A percentile compares a stretch with the other conserved stretches of the same genome.
These are phyloP conservation scores for Daldinia sp. DNA, from an alignment of 2,329 filamentous ascomycete genomes.

Conservation along the genomic window DNA sequence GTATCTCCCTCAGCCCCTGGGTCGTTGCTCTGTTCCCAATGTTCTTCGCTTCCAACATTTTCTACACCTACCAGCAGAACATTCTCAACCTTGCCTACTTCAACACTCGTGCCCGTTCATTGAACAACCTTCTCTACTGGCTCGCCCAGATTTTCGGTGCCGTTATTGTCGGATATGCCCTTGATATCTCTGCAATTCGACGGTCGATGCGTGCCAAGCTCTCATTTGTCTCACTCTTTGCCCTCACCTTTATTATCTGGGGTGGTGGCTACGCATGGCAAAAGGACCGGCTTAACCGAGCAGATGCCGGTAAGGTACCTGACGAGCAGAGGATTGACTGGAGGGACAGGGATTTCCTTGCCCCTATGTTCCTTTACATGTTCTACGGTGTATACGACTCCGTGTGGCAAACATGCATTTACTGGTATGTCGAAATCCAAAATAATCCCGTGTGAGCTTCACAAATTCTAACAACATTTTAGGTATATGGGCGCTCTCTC, in stretches of 20 bases:
- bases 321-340: slow-evolving; percentile 62
- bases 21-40: slow-evolving; percentile 80
- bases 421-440: slow-evolving; percentile 80
- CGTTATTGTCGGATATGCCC: slow-evolving; percentile 71
- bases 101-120: slow-evolving; percentile 75
- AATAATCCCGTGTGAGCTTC: slow-evolving; percentile 67
- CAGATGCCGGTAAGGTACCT: slow-evolving; percentile 29
- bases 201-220: slow-evolving; percentile 73
- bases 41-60: slow-evolving; percentile 85
- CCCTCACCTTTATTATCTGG: slow-evolving; percentile 77
- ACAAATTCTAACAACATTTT: slow-evolving; percentile 49
- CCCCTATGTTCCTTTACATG: slow-evolving; percentile 80
- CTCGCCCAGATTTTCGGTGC: slow-evolving; percentile 78
- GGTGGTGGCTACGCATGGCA: slow-evolving; percentile 80
- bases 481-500: slow-evolving; percentile 93
- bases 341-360: slow-evolving; percentile 70
- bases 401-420: slow-evolving; percentile 88
- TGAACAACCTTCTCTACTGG: slow-evolving; percentile 81
- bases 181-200: slow-evolving; percentile 69
- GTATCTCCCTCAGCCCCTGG: slow-evolving; percentile 72
- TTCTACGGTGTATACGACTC: slow-evolving; percentile 70
- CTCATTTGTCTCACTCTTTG: slow-evolving; percentile 69
- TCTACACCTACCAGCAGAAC: slow-evolving; percentile 84
- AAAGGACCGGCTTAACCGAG: slow-evolving; percentile 64
- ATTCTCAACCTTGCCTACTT: slow-evolving; percentile 76